Percentiles rank a stretch among this genome's conserved stretches.
Evolutionary conservation across 495 filamentous ascomycete genomes (phyloP).

Genomic region (Stereocaulon alpinum): DNA sequence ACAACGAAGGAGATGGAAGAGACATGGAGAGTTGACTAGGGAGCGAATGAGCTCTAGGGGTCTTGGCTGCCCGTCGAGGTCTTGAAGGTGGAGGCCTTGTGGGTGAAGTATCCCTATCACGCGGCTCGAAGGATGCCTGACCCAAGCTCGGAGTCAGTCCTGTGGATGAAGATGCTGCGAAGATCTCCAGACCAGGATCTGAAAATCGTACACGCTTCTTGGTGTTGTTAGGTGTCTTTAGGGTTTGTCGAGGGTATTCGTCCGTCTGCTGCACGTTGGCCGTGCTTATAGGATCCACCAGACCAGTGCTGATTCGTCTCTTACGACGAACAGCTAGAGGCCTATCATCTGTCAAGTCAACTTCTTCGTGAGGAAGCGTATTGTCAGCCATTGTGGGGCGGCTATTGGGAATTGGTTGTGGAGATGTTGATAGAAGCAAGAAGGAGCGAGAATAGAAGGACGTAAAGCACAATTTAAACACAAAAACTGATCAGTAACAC

Average conservation of each 20-base stretch:
- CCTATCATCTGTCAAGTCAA: slow-evolving; percentile 15
- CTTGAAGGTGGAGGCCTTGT: slow-evolving; percentile 9
- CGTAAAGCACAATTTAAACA: not conserved
- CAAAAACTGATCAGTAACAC: not conserved
- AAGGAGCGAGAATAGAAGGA: not conserved
- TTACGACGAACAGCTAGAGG: slow-evolving; percentile 26
- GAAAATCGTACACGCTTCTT: slow-evolving; percentile 65
- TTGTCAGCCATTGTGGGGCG: slow-evolving; percentile 15
- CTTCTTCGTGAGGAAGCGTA: not conserved
- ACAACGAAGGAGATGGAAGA: slow-evolving; percentile 17
- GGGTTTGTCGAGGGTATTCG: slow-evolving; percentile 2
- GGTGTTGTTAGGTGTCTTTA: slow-evolving; percentile 23
- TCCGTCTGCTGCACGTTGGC: slow-evolving; percentile 6
- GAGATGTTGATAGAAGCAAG: slow-evolving; percentile 1
- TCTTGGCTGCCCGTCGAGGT: slow-evolving; percentile 27
- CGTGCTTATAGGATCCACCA: not conserved
- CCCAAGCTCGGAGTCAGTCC: slow-evolving; percentile 59
- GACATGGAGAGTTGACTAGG: slow-evolving; percentile 25
- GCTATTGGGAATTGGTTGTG: slow-evolving; percentile 3
- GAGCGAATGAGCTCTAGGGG: slow-evolving; percentile 23
- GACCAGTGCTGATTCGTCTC: slow-evolving; percentile 21
- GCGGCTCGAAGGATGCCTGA: slow-evolving; percentile 42
- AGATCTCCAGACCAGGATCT: slow-evolving; percentile 48
- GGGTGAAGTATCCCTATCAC: slow-evolving; percentile 26
- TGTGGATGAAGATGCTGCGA: slow-evolving; percentile 37